A percentile compares a stretch with the other conserved stretches of the same genome.
phyloP scores from a whole-genome alignment of 441 rosid species.

The Pelargonium citronellum region DNA sequence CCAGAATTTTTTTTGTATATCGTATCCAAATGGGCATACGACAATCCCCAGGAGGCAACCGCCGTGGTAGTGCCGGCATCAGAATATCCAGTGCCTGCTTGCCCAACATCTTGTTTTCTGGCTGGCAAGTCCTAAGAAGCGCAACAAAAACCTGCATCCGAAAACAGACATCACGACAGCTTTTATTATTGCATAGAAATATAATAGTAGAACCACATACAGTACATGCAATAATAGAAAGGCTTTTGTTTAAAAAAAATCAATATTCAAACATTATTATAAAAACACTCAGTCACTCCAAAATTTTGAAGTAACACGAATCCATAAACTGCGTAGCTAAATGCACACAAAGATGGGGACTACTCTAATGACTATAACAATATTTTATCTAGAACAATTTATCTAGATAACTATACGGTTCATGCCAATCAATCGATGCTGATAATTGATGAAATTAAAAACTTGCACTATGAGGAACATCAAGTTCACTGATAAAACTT shows the following conservation, averaged over 20 bases:
- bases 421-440: background rate
- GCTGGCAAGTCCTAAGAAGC: conserved; percentile 94
- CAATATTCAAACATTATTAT: background rate
- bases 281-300: no score
- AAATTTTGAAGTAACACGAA: background rate
- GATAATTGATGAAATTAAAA: background rate
- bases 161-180: conserved; percentile 18
- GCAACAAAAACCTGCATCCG: conserved; percentile 93
- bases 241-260: background rate
- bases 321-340: background rate
- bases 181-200: background rate
- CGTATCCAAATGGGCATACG: conserved; percentile 99
- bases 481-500: conserved; percentile 7
- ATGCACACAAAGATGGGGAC: background rate
- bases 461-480: background rate
- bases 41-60: conserved; percentile 93
- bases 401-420: background rate
- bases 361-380: background rate
- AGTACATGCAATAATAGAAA: background rate
- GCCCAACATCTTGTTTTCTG: conserved; percentile 92
- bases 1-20: conserved; percentile 90
- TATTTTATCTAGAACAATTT: background rate
- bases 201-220: background rate
- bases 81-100: conserved; percentile 98
- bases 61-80: conserved; percentile 95